These are phyloP conservation scores for Fraxinus sp. DNA, from an alignment of 305 asterid species.

Conservation along the genomic window DNA sequence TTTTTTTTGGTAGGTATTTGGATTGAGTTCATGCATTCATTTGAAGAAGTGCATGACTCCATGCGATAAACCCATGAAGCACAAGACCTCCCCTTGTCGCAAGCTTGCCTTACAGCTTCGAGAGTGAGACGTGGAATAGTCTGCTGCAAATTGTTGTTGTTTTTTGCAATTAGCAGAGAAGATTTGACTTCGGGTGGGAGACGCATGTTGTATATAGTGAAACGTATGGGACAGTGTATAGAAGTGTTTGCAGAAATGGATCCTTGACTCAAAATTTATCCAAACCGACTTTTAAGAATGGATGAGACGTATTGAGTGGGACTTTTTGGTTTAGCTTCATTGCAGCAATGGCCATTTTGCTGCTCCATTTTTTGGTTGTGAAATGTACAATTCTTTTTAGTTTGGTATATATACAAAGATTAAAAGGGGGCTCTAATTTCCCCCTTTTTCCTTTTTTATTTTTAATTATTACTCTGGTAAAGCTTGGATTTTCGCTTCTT, in stretches of 20 bases:
- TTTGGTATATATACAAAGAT: not conserved
- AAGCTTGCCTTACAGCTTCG: not conserved
- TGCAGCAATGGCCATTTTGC: conserved; percentile 1
- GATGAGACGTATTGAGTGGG: not conserved
- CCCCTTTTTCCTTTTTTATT: not conserved
- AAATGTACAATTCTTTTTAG: not conserved
- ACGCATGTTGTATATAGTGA: conserved; percentile 29
- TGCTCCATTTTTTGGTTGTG: not conserved
- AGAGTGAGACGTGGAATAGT: not conserved
- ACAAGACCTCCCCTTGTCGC: not conserved
- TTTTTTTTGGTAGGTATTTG: not conserved
- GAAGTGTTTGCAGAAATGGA: conserved; percentile 15
- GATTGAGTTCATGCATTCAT: not conserved
- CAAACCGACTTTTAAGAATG: not conserved
- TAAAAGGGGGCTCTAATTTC: not conserved
- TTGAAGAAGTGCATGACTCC: not conserved
- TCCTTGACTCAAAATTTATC: not conserved
- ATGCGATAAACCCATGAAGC: not conserved
- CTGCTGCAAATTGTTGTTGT: not conserved
- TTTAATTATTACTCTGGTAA: not conserved
- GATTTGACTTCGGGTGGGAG: conserved; percentile 17
- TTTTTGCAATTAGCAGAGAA: not conserved
- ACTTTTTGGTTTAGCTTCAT: not conserved
- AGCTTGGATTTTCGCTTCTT: not conserved
- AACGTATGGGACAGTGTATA: conserved; percentile 30